Evolutionary conservation across 495 filamentous ascomycete species (phyloP), one percentile per base, ranked within the genome.

Genomic region (Penicillium steckii): DNA sequence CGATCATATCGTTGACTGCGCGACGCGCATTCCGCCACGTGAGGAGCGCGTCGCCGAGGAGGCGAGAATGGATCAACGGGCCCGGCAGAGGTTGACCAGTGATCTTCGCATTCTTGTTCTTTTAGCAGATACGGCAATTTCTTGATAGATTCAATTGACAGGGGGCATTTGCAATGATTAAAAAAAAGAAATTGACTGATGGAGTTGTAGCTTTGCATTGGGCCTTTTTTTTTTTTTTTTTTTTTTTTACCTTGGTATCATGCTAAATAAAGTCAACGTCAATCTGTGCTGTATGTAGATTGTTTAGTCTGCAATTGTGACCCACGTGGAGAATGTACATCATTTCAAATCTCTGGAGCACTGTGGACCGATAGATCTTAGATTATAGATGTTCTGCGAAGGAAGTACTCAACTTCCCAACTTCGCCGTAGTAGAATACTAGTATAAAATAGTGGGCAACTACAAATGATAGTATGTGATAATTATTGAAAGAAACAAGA

Each of bases 21-120:
- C 56, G 57, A 60, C 57, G 57, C 57, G 57, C 49, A 53, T 56
- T 47, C 44, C 42, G 41, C 52, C 56, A 60, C 57, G 57, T 60
- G 57, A 49, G 40, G 37, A 22, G 48, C 57, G 52, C 57, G 56
- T 59, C 38, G 57, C 48, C 17, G 55, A 30, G 35, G 46, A 40
- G 33, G 30, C 17, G 25, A 1, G 47, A 17, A 15, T 44, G 49
- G 49, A 52, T 41, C 38, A 41, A 41, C 38, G 23, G 8, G 38
- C 38, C 21, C 10, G 35, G 10, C 19, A 21, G 38, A 8, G 38
- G 38, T 19, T 6, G 38, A 41, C 18, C 9, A 2, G 33, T 37
- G 33, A 37, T 37, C 33, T 37, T 13, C 13, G 18, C 3, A 18
- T 37, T 37, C 33, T n/a, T 12, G 3, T 32, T 3, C 29, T 15